These are phyloP conservation scores for Penicillium sp. DNA, from an alignment of 2,329 filamentous ascomycete species.

Conservation along the genomic window DNA sequence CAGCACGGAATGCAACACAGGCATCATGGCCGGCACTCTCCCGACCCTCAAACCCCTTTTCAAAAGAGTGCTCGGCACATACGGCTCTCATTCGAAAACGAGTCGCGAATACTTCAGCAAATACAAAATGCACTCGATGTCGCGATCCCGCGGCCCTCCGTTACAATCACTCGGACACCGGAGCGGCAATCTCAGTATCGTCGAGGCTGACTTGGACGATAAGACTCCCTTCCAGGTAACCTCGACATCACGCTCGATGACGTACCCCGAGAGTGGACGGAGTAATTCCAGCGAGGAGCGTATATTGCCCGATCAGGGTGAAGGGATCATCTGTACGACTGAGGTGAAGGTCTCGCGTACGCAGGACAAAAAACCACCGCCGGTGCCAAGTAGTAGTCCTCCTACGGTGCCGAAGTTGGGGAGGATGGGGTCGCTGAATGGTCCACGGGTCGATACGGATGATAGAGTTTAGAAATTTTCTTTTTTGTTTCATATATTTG, in stretches of 20 bases:
- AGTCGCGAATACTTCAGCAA: conserved; percentile 13
- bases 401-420: neutral
- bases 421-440: neutral
- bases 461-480: conserved; percentile 1
- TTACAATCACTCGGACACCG: conserved; percentile 6
- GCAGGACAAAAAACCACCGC: neutral
- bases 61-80: conserved; percentile 25
- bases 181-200: neutral
- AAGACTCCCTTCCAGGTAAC: neutral
- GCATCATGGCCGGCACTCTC: conserved; percentile 34
- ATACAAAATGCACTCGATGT: conserved; percentile 14
- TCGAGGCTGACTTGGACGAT: neutral
- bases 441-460: neutral
- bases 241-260: neutral
- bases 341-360: conserved; percentile 4
- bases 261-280: neutral
- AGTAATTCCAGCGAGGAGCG: conserved; percentile 17
- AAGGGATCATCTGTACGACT: conserved; percentile 1
- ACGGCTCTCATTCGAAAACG: conserved; percentile 17
- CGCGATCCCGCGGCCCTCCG: conserved; percentile 1
- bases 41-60: conserved; percentile 36
- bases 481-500: neutral
- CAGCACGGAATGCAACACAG: conserved; percentile 31
- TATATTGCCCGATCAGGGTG: conserved; percentile 5
- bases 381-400: neutral